phyloP scores from a whole-genome alignment of 495 filamentous ascomycete genomes.

The Daldinia concentrica region DNA sequence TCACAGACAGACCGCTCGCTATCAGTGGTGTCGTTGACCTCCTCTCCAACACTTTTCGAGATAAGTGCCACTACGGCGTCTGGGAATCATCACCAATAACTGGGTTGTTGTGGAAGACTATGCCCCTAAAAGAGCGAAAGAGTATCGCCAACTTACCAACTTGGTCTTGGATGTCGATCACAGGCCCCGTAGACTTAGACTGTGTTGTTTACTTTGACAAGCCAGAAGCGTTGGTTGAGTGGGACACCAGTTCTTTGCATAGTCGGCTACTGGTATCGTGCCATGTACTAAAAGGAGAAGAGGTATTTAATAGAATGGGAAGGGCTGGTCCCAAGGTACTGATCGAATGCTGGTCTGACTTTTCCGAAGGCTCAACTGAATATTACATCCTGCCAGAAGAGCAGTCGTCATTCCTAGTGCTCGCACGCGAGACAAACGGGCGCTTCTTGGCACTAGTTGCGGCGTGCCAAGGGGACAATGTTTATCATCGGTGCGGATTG shows the following conservation, averaged over 20 bases:
- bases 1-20: constrained; percentile 23
- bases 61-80: constrained; percentile 26
- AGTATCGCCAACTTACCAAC: constrained; percentile 20
- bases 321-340: neutral
- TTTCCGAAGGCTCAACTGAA: constrained; percentile 13
- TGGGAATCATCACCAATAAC: constrained; percentile 21
- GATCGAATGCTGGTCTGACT: constrained; percentile 25
- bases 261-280: constrained; percentile 9
- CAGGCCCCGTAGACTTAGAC: constrained; percentile 23
- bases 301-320: constrained; percentile 2
- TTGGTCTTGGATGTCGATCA: constrained; percentile 35
- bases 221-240: constrained; percentile 15
- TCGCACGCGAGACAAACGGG: constrained; percentile 23
- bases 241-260: constrained; percentile 15
- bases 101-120: constrained; percentile 22
- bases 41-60: constrained; percentile 17
- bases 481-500: constrained; percentile 25
- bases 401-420: constrained; percentile 9
- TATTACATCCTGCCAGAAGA: constrained; percentile 3
- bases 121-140: neutral
- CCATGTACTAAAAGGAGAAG: constrained; percentile 11
- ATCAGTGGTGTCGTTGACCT: constrained; percentile 26
- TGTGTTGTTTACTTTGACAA: constrained; percentile 26
- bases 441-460: constrained; percentile 16
- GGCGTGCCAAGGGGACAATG: constrained; percentile 7